These are phyloP conservation scores for Phytophthora citrophthora DNA, from an alignment of 352 stramenopile genomes.

Conservation along the genomic window DNA sequence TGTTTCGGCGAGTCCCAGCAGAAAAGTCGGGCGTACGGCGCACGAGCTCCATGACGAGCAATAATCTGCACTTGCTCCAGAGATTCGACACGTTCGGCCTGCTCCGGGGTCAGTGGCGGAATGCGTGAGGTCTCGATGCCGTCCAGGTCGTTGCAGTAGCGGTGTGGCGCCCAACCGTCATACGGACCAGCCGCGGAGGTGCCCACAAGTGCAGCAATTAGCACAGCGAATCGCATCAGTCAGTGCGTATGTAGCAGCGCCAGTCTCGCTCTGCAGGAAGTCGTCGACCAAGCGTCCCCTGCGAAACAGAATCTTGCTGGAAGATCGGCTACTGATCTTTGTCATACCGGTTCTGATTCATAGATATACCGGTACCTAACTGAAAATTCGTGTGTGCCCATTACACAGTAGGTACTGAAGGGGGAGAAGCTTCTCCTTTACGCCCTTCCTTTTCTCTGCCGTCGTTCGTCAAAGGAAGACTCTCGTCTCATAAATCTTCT, in stretches of 20 bases:
- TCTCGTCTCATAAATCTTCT: slow-evolving; percentile 16
- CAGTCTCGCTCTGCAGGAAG: slow-evolving; percentile 9
- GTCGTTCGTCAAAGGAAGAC: not conserved
- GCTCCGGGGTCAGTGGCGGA: slow-evolving; percentile 59
- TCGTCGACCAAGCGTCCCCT: not conserved
- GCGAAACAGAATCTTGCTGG: slow-evolving; percentile 4
- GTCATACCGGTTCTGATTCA: slow-evolving; percentile 12
- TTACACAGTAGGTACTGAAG: slow-evolving; percentile 4
- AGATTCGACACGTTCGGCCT: slow-evolving; percentile 65
- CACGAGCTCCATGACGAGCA: slow-evolving; percentile 76
- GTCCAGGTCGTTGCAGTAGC: slow-evolving; percentile 81
- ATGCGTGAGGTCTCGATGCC: slow-evolving; percentile 68
- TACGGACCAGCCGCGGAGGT: slow-evolving; percentile 44
- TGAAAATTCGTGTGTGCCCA: slow-evolving; percentile 5
- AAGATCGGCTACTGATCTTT: slow-evolving; percentile 18
- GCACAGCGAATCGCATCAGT: slow-evolving; percentile 39
- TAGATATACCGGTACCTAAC: slow-evolving; percentile 1
- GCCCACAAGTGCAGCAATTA: slow-evolving; percentile 27
- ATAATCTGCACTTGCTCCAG: slow-evolving; percentile 87
- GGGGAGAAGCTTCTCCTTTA: slow-evolving; percentile 28
- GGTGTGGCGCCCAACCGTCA: slow-evolving; percentile 80
- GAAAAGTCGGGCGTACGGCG: slow-evolving; percentile 74
- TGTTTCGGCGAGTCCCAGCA: slow-evolving; percentile 76
- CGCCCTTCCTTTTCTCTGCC: slow-evolving; percentile 14
- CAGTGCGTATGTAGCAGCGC: not conserved